These are phyloP conservation scores for Coemansia sp. DNA, from an alignment of 192 early-diverging fungal species.

Conservation along the genomic window DNA sequence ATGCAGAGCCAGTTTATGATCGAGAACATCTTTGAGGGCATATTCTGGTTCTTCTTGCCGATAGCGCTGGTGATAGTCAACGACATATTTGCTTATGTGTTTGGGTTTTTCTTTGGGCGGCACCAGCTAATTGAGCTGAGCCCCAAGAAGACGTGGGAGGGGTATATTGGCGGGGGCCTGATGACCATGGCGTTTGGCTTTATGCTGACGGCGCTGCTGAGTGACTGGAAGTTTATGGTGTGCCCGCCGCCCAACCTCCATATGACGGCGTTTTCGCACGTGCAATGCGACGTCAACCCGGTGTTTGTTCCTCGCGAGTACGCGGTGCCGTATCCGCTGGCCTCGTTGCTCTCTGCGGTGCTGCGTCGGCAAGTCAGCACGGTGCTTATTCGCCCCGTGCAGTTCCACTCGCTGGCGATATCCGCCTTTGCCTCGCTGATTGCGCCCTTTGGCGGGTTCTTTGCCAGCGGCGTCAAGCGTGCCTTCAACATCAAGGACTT, in stretches of 20 bases:
- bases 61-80: conserved; percentile 87
- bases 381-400: conserved; percentile 78
- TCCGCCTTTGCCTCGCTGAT: conserved; percentile 91
- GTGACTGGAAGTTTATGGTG: conserved; percentile 63
- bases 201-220: conserved; percentile 55
- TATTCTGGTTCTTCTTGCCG: conserved; percentile 96
- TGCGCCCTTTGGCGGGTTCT: conserved; percentile 98
- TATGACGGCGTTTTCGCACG: conserved; percentile 51
- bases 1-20: conserved; percentile 93
- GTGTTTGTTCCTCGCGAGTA: conserved; percentile 59
- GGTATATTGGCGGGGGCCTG: conserved; percentile 86
- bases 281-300: conserved; percentile 59
- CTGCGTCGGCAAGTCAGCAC: conserved; percentile 42
- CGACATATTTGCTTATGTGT: conserved; percentile 94
- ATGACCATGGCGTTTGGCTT: conserved; percentile 88
- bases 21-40: conserved; percentile 96
- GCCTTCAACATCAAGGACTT: conserved; percentile 99
- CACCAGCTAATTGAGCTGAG: conserved; percentile 89
- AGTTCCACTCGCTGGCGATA: conserved; percentile 85
- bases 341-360: conserved; percentile 17
- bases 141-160: conserved; percentile 98
- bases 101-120: conserved; percentile 92
- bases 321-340: conserved; percentile 31
- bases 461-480: conserved; percentile 93
- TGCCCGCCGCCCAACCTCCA: conserved; percentile 63